Evolutionary conservation across 1,139 yeast genomes (phyloP), one percentile per base, ranked within the genome.

Genomic region (Saccharomyces hybrid): DNA sequence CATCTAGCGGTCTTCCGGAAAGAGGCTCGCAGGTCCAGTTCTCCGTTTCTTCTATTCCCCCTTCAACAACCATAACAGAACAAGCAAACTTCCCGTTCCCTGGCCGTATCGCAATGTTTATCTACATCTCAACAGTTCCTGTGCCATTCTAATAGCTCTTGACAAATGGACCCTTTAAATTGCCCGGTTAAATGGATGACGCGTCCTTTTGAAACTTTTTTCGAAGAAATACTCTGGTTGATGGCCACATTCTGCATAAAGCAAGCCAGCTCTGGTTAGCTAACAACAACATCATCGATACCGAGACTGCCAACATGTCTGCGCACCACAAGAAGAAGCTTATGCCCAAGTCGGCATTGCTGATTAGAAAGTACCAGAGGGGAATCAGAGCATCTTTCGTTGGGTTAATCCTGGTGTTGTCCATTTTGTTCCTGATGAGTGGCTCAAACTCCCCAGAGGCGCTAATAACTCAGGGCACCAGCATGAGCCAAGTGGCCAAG

Each of bases 271-370:
- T 8, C 44, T 16, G 8, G 3, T 38, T n/a, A 4, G n/a, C 6
- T 2, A 9, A 16, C 44, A 38, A 3, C 44, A 38, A 9, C 4
- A 38, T 9, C 25, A 38, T 2, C 25, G 13, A 38, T 38, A 38
- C 16, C 27, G 7, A 28, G 23, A 19, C 19, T 28, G 26, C 31
- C 25, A 51, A 19, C 16, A 59, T 58, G 58, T 50, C 52, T 47
- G 57, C 32, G 26, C 54, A 57, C 25, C 58, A 59, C 27, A 62
- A 59, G 59, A 67, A 66, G 60, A 65, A 66, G 57, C 58, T 67
- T 47, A 58, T 60, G 64, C 70, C 71, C 7, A 67, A 66, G 49
- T 67, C 71, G 46, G 67, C 70, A 6, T 48, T 65, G 32, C 56
- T 66, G 51, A 61, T 65, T 27, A 65, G 58, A 50, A 65, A 64